These are phyloP conservation scores for Cyclotella kingstonii DNA, from an alignment of 108 stramenopile species.

Conservation along the genomic window DNA sequence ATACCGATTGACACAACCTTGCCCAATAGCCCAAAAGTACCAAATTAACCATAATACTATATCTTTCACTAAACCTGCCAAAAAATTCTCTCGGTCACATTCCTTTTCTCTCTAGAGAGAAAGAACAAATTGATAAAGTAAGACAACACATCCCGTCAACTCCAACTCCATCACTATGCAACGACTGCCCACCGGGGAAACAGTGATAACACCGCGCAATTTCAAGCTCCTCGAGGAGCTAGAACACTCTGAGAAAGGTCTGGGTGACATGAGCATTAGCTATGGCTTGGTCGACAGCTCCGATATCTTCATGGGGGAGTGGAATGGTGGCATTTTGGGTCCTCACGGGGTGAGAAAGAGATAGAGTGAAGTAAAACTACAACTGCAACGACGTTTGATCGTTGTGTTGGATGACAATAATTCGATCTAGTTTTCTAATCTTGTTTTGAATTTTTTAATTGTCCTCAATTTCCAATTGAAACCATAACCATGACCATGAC, in stretches of 20 bases:
- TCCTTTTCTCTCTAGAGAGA: too few relatives aligned
- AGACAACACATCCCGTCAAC: too few relatives aligned
- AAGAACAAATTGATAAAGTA: too few relatives aligned
- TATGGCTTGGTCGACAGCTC: constrained; percentile 92
- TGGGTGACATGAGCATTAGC: constrained; percentile 90
- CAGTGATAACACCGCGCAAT: constrained; percentile 95
- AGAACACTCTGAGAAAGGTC: constrained; percentile 90
- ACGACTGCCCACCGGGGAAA: constrained; percentile 75
- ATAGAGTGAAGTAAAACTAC: constrained; percentile 6
- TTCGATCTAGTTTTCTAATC: not conserved
- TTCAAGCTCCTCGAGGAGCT: constrained; percentile 99
- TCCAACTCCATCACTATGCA: constrained; percentile 72
- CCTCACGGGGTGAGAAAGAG: constrained; percentile 84
- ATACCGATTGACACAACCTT: too few relatives aligned
- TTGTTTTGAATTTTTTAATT: not conserved
- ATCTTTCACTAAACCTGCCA: too few relatives aligned
- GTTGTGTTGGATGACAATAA: not conserved
- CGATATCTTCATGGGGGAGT: constrained; percentile 94
- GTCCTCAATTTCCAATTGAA: not conserved
- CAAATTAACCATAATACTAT: too few relatives aligned
- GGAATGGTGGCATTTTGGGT: constrained; percentile 97
- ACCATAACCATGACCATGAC: not conserved
- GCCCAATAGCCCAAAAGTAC: too few relatives aligned
- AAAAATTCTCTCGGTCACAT: too few relatives aligned
- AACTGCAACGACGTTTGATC: not conserved